These are phyloP conservation scores for Baorangia bicolor DNA, from an alignment of 768 basidiomycete species.

Conservation along the genomic window DNA sequence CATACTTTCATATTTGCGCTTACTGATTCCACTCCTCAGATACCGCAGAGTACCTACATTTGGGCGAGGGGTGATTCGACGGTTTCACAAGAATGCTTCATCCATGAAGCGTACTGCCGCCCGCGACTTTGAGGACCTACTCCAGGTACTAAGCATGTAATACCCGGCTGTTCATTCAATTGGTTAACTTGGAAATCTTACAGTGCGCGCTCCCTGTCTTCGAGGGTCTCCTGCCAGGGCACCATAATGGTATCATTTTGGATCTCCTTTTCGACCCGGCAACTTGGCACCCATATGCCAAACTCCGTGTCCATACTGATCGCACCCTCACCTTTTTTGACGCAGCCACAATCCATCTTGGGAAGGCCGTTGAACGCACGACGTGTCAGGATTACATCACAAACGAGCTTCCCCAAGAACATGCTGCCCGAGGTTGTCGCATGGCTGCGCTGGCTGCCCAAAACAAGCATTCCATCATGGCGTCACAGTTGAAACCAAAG, in stretches of 20 bases:
- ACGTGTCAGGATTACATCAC: conserved; percentile 29
- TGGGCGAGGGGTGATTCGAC: conserved; percentile 32
- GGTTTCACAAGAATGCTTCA: conserved; percentile 34
- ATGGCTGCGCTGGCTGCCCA: not conserved
- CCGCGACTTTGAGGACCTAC: conserved; percentile 39
- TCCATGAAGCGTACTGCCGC: conserved; percentile 37
- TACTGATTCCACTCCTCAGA: too few relatives aligned
- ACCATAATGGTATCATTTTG: conserved; percentile 9
- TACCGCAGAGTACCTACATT: conserved; percentile 34
- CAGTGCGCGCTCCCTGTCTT: conserved; percentile 17
- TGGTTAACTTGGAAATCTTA: too few relatives aligned
- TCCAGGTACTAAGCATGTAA: conserved; percentile 26
- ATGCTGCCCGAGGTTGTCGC: not conserved
- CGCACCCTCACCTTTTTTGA: conserved; percentile 9
- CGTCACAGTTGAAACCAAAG: not conserved
- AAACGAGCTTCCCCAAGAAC: conserved; percentile 14
- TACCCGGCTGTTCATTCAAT: too few relatives aligned
- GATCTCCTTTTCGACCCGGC: conserved; percentile 16
- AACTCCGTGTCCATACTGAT: conserved; percentile 17
- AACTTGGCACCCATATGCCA: conserved; percentile 19
- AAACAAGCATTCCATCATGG: too few relatives aligned
- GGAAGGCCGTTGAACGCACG: conserved; percentile 11
- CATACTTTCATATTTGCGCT: too few relatives aligned
- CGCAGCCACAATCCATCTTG: conserved; percentile 7
- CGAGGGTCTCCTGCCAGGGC: conserved; percentile 11